These are phyloP conservation scores for Floccularia luteovirens DNA, from an alignment of 768 basidiomycete species.

Conservation along the genomic window DNA sequence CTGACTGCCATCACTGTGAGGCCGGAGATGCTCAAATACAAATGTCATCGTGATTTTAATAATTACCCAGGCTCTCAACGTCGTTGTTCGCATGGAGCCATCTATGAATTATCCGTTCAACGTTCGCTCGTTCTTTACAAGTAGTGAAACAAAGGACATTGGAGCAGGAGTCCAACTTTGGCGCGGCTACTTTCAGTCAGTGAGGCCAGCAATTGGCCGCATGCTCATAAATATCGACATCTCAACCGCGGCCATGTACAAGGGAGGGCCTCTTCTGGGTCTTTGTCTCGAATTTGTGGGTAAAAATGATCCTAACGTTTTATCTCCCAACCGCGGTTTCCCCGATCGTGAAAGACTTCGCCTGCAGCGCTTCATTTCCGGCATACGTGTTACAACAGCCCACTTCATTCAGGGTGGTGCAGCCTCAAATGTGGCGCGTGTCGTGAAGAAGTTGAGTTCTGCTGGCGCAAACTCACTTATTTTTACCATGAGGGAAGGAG, in stretches of 20 bases:
- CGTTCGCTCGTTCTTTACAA: slow-evolving; percentile 69
- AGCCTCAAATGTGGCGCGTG: slow-evolving; percentile 35
- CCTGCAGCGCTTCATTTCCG: slow-evolving; percentile 30
- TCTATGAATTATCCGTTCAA: slow-evolving; percentile 68
- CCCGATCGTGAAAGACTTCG: slow-evolving; percentile 48
- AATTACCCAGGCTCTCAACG: slow-evolving; percentile 57
- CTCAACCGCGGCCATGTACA: slow-evolving; percentile 74
- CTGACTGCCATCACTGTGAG: slow-evolving; percentile 56
- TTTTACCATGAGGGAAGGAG: slow-evolving; percentile 55
- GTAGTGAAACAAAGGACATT: slow-evolving; percentile 44
- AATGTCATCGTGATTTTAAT: neutral
- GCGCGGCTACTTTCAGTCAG: slow-evolving; percentile 80
- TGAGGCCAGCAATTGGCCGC: slow-evolving; percentile 58
- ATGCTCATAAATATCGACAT: slow-evolving; percentile 80
- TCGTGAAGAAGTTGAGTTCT: slow-evolving; percentile 51
- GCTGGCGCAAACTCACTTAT: slow-evolving; percentile 44
- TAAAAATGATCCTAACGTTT: slow-evolving; percentile 12
- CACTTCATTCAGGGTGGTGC: slow-evolving; percentile 19
- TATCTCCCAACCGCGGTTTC: slow-evolving; percentile 30
- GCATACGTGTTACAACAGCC: slow-evolving; percentile 21
- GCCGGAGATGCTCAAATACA: too few species aligned
- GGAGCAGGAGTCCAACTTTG: slow-evolving; percentile 64
- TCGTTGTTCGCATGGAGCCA: slow-evolving; percentile 76
- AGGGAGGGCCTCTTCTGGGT: slow-evolving; percentile 48
- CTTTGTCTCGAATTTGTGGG: slow-evolving; percentile 51